phyloP scores from a whole-genome alignment of 352 stramenopile species.

The Blastocystis sp. region DNA sequence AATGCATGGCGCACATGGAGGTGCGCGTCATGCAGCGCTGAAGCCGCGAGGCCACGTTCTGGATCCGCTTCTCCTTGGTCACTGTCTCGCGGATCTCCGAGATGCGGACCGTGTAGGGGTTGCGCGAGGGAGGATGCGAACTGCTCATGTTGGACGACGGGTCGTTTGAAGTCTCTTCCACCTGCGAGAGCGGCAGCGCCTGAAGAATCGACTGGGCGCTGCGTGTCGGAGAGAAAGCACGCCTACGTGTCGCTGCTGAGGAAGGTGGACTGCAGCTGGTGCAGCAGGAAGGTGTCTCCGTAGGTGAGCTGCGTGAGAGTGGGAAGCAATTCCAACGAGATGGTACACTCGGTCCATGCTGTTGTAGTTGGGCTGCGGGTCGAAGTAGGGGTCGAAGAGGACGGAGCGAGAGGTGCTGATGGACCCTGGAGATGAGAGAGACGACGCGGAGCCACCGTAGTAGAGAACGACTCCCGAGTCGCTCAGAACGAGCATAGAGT shows the following conservation, averaged over 20 bases:
- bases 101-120: neutral
- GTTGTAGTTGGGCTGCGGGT: neutral
- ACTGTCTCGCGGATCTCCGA: conserved; percentile 29
- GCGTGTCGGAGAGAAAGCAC: neutral
- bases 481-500: neutral
- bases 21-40: conserved; percentile 9
- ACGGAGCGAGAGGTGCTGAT: neutral
- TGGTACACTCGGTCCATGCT: conserved; percentile 13
- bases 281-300: neutral
- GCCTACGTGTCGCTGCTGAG: neutral
- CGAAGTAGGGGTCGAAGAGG: neutral
- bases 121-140: neutral
- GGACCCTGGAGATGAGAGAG: neutral
- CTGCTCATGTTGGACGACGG: neutral
- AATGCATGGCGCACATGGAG: neutral
- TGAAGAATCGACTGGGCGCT: neutral
- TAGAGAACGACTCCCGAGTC: neutral
- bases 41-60: neutral
- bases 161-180: neutral
- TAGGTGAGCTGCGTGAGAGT: neutral
- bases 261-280: neutral
- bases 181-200: too few species aligned
- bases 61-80: neutral
- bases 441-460: neutral
- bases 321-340: neutral